Evolutionary conservation across 371 early-diverging fungal genomes (phyloP).

Genomic region (Rhizomucor miehei): DNA sequence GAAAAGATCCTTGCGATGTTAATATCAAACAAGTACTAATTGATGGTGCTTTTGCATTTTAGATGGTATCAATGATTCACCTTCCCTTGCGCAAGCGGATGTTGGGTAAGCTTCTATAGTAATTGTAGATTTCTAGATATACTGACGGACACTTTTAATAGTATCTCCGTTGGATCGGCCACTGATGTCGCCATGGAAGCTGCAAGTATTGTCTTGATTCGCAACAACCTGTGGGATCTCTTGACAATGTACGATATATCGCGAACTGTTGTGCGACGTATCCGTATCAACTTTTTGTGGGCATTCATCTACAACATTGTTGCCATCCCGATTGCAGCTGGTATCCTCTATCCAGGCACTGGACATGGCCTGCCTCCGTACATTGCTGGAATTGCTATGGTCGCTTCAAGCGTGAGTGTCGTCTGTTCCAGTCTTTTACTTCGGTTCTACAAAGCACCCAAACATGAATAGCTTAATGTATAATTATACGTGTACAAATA

Average conservation of each 20-base stretch:
- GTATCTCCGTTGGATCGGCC: conserved; percentile 71
- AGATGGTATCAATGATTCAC: conserved; percentile 95
- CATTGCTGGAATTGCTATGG: conserved; percentile 85
- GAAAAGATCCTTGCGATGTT: not conserved
- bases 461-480: not conserved
- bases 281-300: conserved; percentile 78
- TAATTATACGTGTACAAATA: too few relatives aligned
- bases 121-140: not conserved
- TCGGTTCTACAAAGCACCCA: conserved; percentile 48
- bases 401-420: conserved; percentile 73
- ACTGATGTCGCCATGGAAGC: conserved; percentile 83
- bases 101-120: conserved; percentile 53
- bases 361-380: conserved; percentile 61
- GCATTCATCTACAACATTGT: conserved; percentile 77
- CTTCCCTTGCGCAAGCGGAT: conserved; percentile 86
- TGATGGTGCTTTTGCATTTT: conserved; percentile 19
- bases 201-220: conserved; percentile 71
- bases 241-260: conserved; percentile 66
- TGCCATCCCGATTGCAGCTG: conserved; percentile 82
- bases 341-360: conserved; percentile 61
- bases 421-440: conserved; percentile 69
- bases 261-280: conserved; percentile 60
- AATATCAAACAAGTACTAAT: not conserved
- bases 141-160: not conserved
- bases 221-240: conserved; percentile 68